phyloP scores from a whole-genome alignment of 192 early-diverging fungal genomes.

The Rhizophlyctis rosea region DNA sequence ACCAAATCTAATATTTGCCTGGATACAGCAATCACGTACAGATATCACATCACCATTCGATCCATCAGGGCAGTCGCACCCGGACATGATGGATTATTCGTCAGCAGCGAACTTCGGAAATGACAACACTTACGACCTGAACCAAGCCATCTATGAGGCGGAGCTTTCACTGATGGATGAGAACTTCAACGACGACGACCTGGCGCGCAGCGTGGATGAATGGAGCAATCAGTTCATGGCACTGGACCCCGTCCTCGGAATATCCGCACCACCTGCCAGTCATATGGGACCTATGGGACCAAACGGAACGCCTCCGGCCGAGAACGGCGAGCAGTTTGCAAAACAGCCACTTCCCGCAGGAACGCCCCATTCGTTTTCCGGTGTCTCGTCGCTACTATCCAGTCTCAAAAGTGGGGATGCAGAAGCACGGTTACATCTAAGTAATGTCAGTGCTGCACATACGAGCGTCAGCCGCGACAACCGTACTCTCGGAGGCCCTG shows the following conservation, averaged over 20 bases:
- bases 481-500: conserved; percentile 21
- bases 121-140: neutral
- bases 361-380: neutral
- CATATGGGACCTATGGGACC: neutral
- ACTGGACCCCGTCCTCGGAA: neutral
- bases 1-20: too few relatives aligned
- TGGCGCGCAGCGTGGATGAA: neutral
- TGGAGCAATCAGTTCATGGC: neutral
- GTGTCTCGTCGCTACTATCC: neutral
- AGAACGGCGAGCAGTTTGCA: neutral
- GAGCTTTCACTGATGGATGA: neutral
- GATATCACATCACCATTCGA: too few relatives aligned
- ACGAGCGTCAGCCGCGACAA: conserved; percentile 17
- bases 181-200: neutral
- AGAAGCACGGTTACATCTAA: neutral
- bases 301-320: neutral
- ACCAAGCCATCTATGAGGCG: neutral
- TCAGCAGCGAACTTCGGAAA: neutral
- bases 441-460: conserved; percentile 16
- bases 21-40: too few relatives aligned
- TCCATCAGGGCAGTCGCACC: too few relatives aligned
- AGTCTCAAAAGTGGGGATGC: neutral
- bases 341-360: neutral
- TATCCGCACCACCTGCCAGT: neutral
- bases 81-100: neutral